A percentile compares a stretch with the other conserved stretches of the same genome.
Evolutionary conservation across 495 filamentous ascomycete species (phyloP).

Genomic region (Penicillium steckii): DNA sequence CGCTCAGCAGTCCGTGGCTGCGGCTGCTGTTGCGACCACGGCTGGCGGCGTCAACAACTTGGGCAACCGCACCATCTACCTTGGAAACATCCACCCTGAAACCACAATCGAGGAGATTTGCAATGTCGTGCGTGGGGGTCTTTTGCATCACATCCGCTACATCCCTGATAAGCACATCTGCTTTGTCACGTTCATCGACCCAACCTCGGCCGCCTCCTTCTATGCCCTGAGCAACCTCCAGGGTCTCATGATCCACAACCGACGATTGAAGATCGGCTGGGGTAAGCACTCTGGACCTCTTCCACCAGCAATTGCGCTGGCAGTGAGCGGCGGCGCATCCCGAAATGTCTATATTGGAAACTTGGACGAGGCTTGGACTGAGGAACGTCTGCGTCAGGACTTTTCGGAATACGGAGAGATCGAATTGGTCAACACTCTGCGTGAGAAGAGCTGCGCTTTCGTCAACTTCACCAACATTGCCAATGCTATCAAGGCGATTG

Average conservation of each 20-base stretch:
- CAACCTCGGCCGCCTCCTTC: slow-evolving; percentile 95
- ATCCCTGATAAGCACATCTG: slow-evolving; percentile 99
- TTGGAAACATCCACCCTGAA: slow-evolving; percentile 98
- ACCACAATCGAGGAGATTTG: slow-evolving; percentile 98
- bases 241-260: slow-evolving; percentile 98
- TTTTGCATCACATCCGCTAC: slow-evolving; percentile 96
- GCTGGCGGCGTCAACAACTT: slow-evolving; percentile 96
- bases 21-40: slow-evolving; percentile 92
- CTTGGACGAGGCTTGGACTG: slow-evolving; percentile 93
- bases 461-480: slow-evolving; percentile 99
- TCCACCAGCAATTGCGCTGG: slow-evolving; percentile 92
- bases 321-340: slow-evolving; percentile 90
- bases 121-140: slow-evolving; percentile 90
- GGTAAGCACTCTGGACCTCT: slow-evolving; percentile 98
- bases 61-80: slow-evolving; percentile 95
- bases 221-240: slow-evolving; percentile 96
- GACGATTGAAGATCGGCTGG: slow-evolving; percentile 97
- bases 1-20: slow-evolving; percentile 95
- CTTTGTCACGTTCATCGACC: slow-evolving; percentile 99
- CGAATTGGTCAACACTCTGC: slow-evolving; percentile 91
- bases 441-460: slow-evolving; percentile 98
- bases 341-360: slow-evolving; percentile 98
- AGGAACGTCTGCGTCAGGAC: slow-evolving; percentile 92
- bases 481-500: slow-evolving; percentile 98
- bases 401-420: slow-evolving; percentile 98